These are phyloP conservation scores for Rubia yunnanensis DNA, from an alignment of 257 asterid species.

Conservation along the genomic window DNA sequence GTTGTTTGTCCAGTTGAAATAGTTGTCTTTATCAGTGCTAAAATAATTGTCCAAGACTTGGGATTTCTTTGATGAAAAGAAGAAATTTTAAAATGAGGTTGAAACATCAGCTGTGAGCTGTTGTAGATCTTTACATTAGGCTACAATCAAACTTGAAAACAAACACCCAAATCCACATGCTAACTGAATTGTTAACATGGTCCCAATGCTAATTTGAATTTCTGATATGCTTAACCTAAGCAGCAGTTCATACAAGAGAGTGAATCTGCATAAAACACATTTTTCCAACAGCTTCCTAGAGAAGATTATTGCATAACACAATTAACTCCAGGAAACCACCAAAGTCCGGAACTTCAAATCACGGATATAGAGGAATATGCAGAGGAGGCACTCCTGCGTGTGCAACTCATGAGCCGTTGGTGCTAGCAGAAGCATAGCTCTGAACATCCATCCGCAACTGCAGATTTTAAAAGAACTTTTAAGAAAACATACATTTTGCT, in stretches of 20 bases:
- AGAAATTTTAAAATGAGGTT: no score
- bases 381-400: background rate
- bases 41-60: no score
- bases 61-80: no score
- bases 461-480: background rate
- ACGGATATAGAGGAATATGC: background rate
- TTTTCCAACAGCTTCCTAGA: background rate
- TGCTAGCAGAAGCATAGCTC: constrained; percentile 1
- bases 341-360: background rate
- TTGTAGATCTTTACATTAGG: no score
- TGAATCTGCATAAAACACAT: no score
- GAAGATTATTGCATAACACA: background rate
- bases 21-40: no score
- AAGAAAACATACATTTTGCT: background rate
- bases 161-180: no score
- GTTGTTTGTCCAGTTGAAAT: no score
- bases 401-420: background rate
- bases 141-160: no score
- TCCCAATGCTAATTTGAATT: background rate
- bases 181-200: no score
- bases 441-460: constrained; percentile 9
- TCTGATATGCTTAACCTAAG: background rate
- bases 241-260: background rate
- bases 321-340: background rate
- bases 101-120: no score